Evolutionary conservation across 2,329 filamentous ascomycete species (phyloP), one percentile per base, ranked within the genome.

Genomic region (Paracorniculantispora psalliotae): DNA sequence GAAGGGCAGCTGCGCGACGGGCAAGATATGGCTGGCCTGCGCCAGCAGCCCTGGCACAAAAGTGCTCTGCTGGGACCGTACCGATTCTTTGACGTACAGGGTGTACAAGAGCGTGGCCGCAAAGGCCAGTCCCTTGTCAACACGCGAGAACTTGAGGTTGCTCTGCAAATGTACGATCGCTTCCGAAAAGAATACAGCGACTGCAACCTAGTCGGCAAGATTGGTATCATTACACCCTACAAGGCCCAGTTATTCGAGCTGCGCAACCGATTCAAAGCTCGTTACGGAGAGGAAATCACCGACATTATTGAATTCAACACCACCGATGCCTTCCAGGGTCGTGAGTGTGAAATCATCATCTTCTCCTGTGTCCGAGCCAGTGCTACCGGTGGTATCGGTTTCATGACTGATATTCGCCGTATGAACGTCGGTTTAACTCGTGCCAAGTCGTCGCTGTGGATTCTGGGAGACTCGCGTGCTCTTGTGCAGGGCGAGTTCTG

Each of bases 391-490:
- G 92, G 93, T 67, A 96, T 99, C 69, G 94, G 94, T 81, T 99
- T 99, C 84, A 88, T 99, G 83, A 90, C 91, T 57, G 94, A 99
- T 72, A 96, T 99, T 69, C 87, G 94, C 61, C 93, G 94, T 81
- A 97, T 99, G 96, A 99, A 99, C 73, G 94, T 99, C 68, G 94
- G 94, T 77, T 80, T 99, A 61, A 99, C 94, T 23, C 89, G 94
- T 79, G 96, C 94, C 5, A 97, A 96, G 73, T 96, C 91, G 10
- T 97, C 93, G 35, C 81, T 99, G 10, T 99, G 93, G 90, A 93
- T 99, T 60, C 81, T 99, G 26, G 94, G 94, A 65, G 96, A 97
- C 73, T 94, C 94, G 0, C 82, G 88, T 59, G 91, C 92, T 35
- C 81, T 99, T 55, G 79, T 88, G 25, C 89, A 96, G 69, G 94